Base-by-base conservation (phyloP, 2,329 filamentous ascomycete genomes). In the Cercospora zeae-maydis region DNA sequence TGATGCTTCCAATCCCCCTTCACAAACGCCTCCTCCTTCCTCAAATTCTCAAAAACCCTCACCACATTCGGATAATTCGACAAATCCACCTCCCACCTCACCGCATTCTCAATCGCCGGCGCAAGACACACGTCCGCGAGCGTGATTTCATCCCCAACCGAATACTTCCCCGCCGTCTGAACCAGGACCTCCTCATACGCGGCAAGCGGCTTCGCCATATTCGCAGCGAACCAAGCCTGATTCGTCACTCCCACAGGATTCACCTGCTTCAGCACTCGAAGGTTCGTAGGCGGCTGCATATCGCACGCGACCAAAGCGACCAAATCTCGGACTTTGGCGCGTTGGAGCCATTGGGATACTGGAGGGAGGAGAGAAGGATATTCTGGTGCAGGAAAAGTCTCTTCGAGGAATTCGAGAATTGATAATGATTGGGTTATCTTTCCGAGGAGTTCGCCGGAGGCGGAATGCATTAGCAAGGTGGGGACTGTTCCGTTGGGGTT, bases 331-430 rank as follows among this genome's bases (percentile, higher is more conserved):
- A 85, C 83, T 2, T 74, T 71, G 0, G 85, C 84, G 16, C 86
- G 78, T 0, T 67, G 70, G 2, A 74, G 67, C 0, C 77, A 72
- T 27, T 83, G 74, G 0, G 75, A 73, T 0, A 85, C 84, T 0
- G 87, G 78, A 0, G 85, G 85, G 0, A 87, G 78, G 1, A 87
- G 77, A 7, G 47, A 16, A 7, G 2, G 1, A 0, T 76, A 67
- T 0, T 72, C 69, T 0, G 69, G 63, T 0, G 76, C 69, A 0
- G 82, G 80, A 47, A 81, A 80, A 1, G 74, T 73, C 66, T 88
- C 85, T 53, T 88, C 85, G 2, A 88, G 78, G 65, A 83, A 88
- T 69, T 88, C 85, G 3, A 88, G 77, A 0, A 84, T 85, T 1
- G 86, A 83, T 36, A 86, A 71, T 4, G 84, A 87, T 69, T 81